Evolutionary conservation across 768 basidiomycete genomes (phyloP).

Genomic region (Hemileccinum rubropunctum): DNA sequence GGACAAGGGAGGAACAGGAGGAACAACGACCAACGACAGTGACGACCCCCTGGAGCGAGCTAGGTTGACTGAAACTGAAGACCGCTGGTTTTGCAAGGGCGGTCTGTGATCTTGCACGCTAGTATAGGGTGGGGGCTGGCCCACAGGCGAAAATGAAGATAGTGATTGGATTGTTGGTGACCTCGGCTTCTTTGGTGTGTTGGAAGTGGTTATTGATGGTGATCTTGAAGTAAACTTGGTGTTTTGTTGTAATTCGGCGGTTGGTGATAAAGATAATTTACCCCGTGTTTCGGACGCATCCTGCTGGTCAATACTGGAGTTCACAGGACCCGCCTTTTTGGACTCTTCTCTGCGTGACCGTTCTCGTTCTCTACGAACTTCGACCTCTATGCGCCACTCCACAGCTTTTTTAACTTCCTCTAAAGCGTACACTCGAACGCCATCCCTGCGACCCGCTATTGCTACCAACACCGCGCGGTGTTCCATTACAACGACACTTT

Average conservation of each 20-base stretch:
- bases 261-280: constrained; percentile 50
- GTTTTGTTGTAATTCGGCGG: constrained; percentile 25
- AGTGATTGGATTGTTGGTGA: constrained; percentile 26
- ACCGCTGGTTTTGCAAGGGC: constrained; percentile 38
- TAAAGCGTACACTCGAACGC: constrained; percentile 84
- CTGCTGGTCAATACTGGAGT: constrained; percentile 35
- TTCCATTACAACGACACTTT: constrained; percentile 89
- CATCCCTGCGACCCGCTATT: constrained; percentile 82
- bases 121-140: constrained; percentile 67
- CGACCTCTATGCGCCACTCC: constrained; percentile 84
- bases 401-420: constrained; percentile 84
- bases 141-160: constrained; percentile 33
- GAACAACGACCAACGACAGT: constrained; percentile 56
- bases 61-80: constrained; percentile 41
- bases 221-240: constrained; percentile 21
- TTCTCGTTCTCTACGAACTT: constrained; percentile 72
- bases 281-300: constrained; percentile 46
- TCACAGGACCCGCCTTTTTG: constrained; percentile 47
- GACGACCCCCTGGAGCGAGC: constrained; percentile 53
- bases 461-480: constrained; percentile 89
- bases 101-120: constrained; percentile 32
- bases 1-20: constrained; percentile 31
- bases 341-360: constrained; percentile 64
- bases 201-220: constrained; percentile 15
- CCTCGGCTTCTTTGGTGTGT: constrained; percentile 24